phyloP scores from a whole-genome alignment of 257 asterid genomes.

The Coffea canephora region DNA sequence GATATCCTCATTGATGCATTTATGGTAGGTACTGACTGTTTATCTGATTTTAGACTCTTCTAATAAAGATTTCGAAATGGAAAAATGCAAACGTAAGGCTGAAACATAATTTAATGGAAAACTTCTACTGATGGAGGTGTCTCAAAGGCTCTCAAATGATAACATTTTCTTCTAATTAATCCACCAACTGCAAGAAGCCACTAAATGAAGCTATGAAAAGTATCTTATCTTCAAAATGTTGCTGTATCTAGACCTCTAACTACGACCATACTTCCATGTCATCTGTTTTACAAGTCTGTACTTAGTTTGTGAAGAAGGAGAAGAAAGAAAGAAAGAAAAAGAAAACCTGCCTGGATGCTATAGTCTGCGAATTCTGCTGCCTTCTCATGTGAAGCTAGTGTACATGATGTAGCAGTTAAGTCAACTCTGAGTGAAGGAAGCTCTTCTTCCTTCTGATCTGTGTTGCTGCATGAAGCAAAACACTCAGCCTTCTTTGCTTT shows the following conservation, averaged over 20 bases:
- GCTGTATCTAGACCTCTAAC: not conserved
- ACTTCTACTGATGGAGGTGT: not conserved
- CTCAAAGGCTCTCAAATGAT: not conserved
- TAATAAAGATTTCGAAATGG: not conserved
- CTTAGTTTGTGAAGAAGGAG: not conserved
- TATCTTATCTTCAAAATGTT: not conserved
- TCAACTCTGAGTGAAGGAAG: constrained; percentile 24
- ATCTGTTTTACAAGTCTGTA: not conserved
- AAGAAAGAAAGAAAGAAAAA: not conserved
- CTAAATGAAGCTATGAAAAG: not conserved
- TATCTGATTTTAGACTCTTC: not conserved
- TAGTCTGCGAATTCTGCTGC: constrained; percentile 35
- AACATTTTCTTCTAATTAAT: not conserved
- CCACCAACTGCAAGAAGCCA: not conserved
- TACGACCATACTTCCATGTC: not conserved
- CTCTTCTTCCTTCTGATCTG: constrained; percentile 21
- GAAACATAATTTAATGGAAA: not conserved
- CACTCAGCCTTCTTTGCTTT: constrained; percentile 30
- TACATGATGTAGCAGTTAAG: constrained; percentile 18
- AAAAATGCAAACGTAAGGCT: not conserved
- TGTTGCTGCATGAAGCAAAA: constrained; percentile 17
- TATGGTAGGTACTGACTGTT: not conserved
- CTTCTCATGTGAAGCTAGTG: constrained; percentile 27
- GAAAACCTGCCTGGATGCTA: constrained; percentile 41
- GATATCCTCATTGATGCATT: not conserved